Percentiles rank a stretch among this genome's conserved stretches.
These are phyloP conservation scores for Protea cynaroides DNA, from an alignment of 164 flowering plant genomes.

Conservation along the genomic window DNA sequence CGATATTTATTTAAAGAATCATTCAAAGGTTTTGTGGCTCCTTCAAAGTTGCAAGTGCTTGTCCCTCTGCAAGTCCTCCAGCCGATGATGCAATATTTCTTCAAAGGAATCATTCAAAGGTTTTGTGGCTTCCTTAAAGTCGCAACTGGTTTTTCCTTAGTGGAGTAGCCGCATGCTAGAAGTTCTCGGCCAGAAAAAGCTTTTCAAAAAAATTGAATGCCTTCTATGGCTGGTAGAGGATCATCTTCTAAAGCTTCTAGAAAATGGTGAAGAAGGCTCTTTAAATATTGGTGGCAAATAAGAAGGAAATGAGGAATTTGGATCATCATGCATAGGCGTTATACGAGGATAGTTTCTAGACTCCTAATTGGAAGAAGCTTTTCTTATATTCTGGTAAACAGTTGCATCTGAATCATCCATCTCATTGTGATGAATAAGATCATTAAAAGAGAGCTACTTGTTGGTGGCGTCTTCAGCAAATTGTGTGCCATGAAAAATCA, in stretches of 20 bases:
- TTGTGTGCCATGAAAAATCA: slow-evolving; percentile 22
- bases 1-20: no score
- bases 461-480: slow-evolving; percentile 37
- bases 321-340: no score
- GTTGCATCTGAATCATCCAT: no score
- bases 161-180: slow-evolving; percentile 81
- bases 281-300: slow-evolving; percentile 56
- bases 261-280: slow-evolving; percentile 66
- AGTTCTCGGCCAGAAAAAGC: slow-evolving; percentile 83
- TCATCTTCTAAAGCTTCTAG: slow-evolving; percentile 97
- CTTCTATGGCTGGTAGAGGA: slow-evolving; percentile 81
- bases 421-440: slow-evolving; percentile 49
- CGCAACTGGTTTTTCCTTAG: slow-evolving; percentile 95
- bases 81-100: no score
- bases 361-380: no score
- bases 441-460: slow-evolving; percentile 59
- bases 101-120: no score
- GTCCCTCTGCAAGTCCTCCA: no score
- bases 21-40: no score
- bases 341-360: no score
- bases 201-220: slow-evolving; percentile 89
- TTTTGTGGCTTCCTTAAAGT: slow-evolving; percentile 99
- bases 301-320: no score
- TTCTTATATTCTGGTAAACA: no score
- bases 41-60: no score